Base-by-base conservation (phyloP, 768 basidiomycete genomes). In the Naganishia kalamii region DNA sequence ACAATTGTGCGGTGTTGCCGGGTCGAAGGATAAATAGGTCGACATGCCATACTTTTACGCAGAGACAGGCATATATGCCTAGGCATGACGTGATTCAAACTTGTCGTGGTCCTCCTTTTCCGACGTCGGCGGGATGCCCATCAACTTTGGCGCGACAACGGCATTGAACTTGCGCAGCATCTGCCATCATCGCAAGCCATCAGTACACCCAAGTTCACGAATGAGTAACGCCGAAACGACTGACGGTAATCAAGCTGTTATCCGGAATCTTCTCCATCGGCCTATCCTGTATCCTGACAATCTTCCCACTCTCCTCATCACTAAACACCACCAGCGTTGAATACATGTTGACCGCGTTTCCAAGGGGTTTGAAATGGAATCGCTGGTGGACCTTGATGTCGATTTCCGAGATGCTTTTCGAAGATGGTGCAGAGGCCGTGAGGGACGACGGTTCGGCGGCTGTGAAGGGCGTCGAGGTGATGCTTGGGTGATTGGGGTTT, bases 201-300 rank as follows among this genome's bases (percentile, higher is more conserved):
- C 54, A 35, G 11, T 17, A 47, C 21, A 41, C 11, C 46, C 25
- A 7, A 7, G 13, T 17, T 62, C 43, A 37, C 40, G n/a, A n/a
- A 32, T 63, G 48, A 17, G 17, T 21, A 44, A 35, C 21, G 35
- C 23, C 21, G 33, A 35, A 47, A 30, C 8, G 29, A 67, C 72
- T 29, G 62, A 71, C 70, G 32, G 59, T 66, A 4, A 71, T 61
- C 32, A 77, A 62, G 7, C 70, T 65, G 59, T 74, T 75, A 29
- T 69, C 69, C 37, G 72, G 70, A 25, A 77, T 73, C 50, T 70
- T 41, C 23, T 75, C 70, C 51, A 70, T 63, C 40, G 70, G 70
- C 49, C 74, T 65, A 71, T 77, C 76, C 60, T 74, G 71, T 37
- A 77, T 62, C 61, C 70, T 67, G 19, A 75, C 72, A 12, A 77